Evolutionary conservation across 495 filamentous ascomycete genomes (phyloP), one percentile per base, ranked within the genome.

Genomic region (Xylaria sp.): DNA sequence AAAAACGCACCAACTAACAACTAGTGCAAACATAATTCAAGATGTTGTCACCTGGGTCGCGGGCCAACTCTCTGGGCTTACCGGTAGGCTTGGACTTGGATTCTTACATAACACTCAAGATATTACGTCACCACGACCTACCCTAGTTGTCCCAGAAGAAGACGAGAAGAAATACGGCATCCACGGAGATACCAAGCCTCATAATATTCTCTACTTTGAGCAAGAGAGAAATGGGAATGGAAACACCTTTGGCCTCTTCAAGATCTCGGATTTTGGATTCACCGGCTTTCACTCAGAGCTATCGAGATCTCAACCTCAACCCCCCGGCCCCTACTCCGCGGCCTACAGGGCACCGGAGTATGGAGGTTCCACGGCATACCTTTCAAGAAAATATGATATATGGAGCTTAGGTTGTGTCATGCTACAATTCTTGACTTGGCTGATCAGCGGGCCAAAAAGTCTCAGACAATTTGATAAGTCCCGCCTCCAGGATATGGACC

Each of bases 81-180:
- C 61, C 24, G 61, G 61, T 14, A 43, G 31, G 21, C 14, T 62
- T 19, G 61, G 61, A 5, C 40, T 62, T 17, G 61, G 61, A 5
- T 62, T 62, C 17, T 62, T 62, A 41, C 61, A 62, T 21, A 40
- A 46, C n/a, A 61, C 58, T 37, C 57, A 61, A n/a, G n/a, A n/a
- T n/a, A n/a, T n/a, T n/a, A n/a, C n/a, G 11, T 61, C 40, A 15
- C 57, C 29, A 24, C 58, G 35, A 15, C 37, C 58, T 12, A 61
- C 19, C 7, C 14, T 61, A 9, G 58, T 9, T 1, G 58, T 61
- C 3, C 61, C 35, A 2, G 59, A 61, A 41, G n/a, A 37, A 37
- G 29, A 6, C 14, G 61, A 62, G 12, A 62, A 46, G 24, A 37
- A 11, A 17, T 62, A 61, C 17, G 61, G 61, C 12, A 62, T 62